These are phyloP conservation scores for Symbiotaphrina buchneri DNA, from an alignment of 495 filamentous ascomycete genomes.

Conservation along the genomic window DNA sequence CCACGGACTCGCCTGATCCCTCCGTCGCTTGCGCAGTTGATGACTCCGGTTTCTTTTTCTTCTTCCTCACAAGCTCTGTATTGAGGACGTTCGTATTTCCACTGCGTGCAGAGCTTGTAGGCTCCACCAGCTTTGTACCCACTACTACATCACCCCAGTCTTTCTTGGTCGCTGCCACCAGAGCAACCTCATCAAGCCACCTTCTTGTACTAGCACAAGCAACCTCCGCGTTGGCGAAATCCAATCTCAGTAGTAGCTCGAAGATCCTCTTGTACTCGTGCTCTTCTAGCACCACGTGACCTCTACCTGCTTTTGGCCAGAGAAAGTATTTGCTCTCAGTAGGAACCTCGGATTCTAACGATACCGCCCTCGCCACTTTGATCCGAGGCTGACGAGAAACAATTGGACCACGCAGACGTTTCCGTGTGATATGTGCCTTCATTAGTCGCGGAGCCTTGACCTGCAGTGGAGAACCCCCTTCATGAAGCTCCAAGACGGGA, in stretches of 20 bases:
- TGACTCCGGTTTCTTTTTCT: conserved; percentile 10
- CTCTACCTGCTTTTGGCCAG: conserved; percentile 46
- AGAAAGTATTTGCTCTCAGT: conserved; percentile 34
- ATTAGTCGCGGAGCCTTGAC: conserved; percentile 1
- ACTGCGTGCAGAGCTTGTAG: background rate
- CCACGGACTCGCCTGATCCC: too few species aligned
- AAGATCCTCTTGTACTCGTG: conserved; percentile 54
- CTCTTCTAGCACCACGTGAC: conserved; percentile 44
- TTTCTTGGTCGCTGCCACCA: conserved; percentile 22
- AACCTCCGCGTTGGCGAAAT: conserved; percentile 55
- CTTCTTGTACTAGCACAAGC: conserved; percentile 42
- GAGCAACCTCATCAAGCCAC: conserved; percentile 43
- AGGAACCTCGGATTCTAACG: conserved; percentile 14
- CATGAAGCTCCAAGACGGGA: too few species aligned
- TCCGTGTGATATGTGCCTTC: conserved; percentile 10
- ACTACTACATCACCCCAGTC: conserved; percentile 30
- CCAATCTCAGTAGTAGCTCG: conserved; percentile 59
- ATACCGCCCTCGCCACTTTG: conserved; percentile 24
- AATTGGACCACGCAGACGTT: conserved; percentile 27
- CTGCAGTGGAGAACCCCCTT: too few species aligned
- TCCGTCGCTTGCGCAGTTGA: too few species aligned
- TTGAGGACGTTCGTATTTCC: conserved; percentile 15
- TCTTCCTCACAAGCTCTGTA: conserved; percentile 27
- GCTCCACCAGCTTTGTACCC: conserved; percentile 16
- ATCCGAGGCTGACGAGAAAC: conserved; percentile 27